Evolutionary conservation across 2,329 filamentous ascomycete species (phyloP).

Genomic region (Alternaria metachromatica): DNA sequence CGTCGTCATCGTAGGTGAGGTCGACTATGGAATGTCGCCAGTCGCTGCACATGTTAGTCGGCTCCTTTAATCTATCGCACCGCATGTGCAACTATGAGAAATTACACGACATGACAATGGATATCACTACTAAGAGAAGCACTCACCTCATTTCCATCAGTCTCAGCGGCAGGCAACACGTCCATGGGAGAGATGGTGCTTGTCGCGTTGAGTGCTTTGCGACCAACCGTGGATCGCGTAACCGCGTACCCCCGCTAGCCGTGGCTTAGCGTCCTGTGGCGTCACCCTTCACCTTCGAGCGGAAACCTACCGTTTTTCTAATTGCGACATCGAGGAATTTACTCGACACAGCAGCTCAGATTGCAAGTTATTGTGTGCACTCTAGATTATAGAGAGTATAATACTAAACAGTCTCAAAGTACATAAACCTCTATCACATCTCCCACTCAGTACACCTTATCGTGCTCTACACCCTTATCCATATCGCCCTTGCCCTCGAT

Average conservation of each 20-base stretch:
- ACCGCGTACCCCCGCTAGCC: constrained; percentile 15
- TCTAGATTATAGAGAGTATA: neutral
- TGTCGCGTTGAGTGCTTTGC: constrained; percentile 29
- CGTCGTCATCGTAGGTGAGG: constrained; percentile 30
- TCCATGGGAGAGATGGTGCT: constrained; percentile 26
- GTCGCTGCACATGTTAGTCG: constrained; percentile 28
- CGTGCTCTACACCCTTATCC: constrained; percentile 17
- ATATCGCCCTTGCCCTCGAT: constrained; percentile 30
- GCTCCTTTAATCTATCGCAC: neutral
- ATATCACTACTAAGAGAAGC: neutral
- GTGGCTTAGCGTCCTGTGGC: constrained; percentile 16
- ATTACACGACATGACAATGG: neutral
- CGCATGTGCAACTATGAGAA: neutral
- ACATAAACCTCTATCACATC: neutral
- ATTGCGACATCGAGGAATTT: too few species aligned
- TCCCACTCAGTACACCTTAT: neutral
- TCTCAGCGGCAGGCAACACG: constrained; percentile 15
- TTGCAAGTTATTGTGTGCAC: too few species aligned
- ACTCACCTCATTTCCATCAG: constrained; percentile 31
- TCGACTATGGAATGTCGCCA: constrained; percentile 25
- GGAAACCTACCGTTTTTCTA: neutral
- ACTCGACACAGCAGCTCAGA: too few species aligned
- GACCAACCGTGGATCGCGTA: constrained; percentile 1
- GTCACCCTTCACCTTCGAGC: neutral
- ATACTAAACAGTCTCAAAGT: neutral